Evolutionary conservation across 1,139 yeast genomes (phyloP).

Genomic region (Scheffersomyces stambukii): DNA sequence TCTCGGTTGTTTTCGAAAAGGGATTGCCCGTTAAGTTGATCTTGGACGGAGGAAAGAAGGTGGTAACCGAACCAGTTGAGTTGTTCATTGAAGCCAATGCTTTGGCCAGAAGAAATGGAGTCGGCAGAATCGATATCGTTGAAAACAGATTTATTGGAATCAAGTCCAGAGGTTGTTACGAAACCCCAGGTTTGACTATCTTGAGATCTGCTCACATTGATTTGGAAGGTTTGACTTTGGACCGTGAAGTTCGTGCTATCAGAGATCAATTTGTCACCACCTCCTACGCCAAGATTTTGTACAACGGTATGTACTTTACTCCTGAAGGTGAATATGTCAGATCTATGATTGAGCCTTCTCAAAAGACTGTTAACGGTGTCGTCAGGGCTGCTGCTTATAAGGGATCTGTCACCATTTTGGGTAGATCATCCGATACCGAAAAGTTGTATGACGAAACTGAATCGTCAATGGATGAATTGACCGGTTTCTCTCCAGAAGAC

Average conservation of each 20-base stretch:
- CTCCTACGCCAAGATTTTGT: conserved; percentile 81
- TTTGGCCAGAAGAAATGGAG: conserved; percentile 98
- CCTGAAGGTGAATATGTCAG: conserved; percentile 98
- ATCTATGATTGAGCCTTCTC: conserved; percentile 91
- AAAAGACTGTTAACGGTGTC: conserved; percentile 90
- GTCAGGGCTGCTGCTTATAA: conserved; percentile 93
- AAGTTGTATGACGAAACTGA: conserved; percentile 96
- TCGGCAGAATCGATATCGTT: conserved; percentile 97
- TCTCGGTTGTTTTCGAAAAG: conserved; percentile 74
- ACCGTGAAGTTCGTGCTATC: conserved; percentile 95
- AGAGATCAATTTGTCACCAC: conserved; percentile 97
- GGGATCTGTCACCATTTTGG: conserved; percentile 79
- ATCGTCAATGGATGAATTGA: conserved; percentile 97
- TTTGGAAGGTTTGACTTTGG: conserved; percentile 93
- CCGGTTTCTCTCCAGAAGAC: conserved; percentile 96
- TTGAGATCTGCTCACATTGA: conserved; percentile 94
- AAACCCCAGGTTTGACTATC: conserved; percentile 95
- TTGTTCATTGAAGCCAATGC: conserved; percentile 89
- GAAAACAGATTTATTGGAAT: conserved; percentile 98
- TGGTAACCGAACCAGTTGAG: conserved; percentile 82
- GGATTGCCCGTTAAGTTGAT: conserved; percentile 85
- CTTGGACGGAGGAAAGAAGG: conserved; percentile 55
- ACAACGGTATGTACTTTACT: conserved; percentile 96
- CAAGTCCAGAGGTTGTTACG: conserved; percentile 98
- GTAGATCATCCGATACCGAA: conserved; percentile 93